Percentiles rank a stretch among this genome's conserved stretches.
phyloP scores from a whole-genome alignment of 2,329 filamentous ascomycete species.

The Rhytidhysteron rufulum region DNA sequence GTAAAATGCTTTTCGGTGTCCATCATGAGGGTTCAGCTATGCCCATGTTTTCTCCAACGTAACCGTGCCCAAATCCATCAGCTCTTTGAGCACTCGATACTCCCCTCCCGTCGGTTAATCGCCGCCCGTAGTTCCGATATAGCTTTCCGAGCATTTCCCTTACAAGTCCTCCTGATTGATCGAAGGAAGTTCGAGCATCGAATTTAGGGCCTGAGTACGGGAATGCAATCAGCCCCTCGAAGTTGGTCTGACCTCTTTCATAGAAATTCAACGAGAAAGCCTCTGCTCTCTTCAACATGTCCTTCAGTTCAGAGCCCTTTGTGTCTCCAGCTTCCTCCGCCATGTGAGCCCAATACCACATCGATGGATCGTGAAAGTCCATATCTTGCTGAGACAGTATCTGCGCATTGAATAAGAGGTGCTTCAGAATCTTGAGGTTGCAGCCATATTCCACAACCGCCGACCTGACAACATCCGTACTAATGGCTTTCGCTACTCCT shows the following conservation, averaged over 20 bases:
- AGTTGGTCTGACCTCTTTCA: constrained; percentile 23
- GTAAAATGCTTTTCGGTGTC: too few relatives aligned
- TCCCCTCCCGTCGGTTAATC: constrained; percentile 17
- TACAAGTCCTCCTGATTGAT: constrained; percentile 10
- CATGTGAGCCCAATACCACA: constrained; percentile 23
- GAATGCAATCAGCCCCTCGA: constrained; percentile 25
- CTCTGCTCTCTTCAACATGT: constrained; percentile 26
- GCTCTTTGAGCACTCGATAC: too few relatives aligned
- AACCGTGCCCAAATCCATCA: too few relatives aligned
- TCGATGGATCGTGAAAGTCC: constrained; percentile 29
- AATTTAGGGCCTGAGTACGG: constrained; percentile 32
- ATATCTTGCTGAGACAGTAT: constrained; percentile 21
- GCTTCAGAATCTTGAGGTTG: constrained; percentile 23
- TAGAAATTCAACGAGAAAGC: constrained; percentile 32
- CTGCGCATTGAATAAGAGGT: constrained; percentile 33
- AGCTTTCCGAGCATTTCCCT: constrained; percentile 26
- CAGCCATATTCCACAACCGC: constrained; percentile 28
- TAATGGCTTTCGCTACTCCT: constrained; percentile 24
- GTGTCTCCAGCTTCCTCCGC: neutral
- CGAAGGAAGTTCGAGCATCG: constrained; percentile 22
- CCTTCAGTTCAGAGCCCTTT: neutral
- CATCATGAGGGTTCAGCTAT: too few relatives aligned
- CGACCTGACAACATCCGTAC: constrained; percentile 23
- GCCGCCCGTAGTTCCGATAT: constrained; percentile 30
- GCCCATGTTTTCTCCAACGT: too few relatives aligned